phyloP scores from a whole-genome alignment of 371 early-diverging fungal genomes.

The Mucor irregularis region DNA sequence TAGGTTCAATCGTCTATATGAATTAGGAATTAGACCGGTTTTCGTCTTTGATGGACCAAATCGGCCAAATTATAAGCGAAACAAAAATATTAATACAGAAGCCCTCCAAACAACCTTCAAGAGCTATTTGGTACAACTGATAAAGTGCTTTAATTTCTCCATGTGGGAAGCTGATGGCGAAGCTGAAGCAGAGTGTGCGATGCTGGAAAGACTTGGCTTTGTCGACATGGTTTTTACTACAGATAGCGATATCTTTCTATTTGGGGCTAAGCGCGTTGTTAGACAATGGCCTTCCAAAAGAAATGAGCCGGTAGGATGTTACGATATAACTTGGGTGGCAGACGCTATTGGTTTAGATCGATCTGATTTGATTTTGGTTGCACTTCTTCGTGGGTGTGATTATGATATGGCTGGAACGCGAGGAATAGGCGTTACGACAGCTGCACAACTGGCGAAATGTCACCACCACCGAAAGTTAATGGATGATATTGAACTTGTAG shows the following conservation, averaged over 20 bases:
- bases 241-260: slow-evolving; percentile 41
- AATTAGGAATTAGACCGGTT: slow-evolving; percentile 38
- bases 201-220: slow-evolving; percentile 29
- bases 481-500: slow-evolving; percentile 14
- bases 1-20: slow-evolving; percentile 32
- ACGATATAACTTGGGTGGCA: slow-evolving; percentile 28
- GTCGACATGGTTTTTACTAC: slow-evolving; percentile 41
- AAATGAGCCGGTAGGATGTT: slow-evolving; percentile 17
- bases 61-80: slow-evolving; percentile 35
- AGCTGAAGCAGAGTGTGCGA: slow-evolving; percentile 50
- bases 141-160: slow-evolving; percentile 28
- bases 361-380: slow-evolving; percentile 45
- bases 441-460: slow-evolving; percentile 30
- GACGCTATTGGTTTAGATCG: slow-evolving; percentile 27
- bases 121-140: slow-evolving; percentile 9
- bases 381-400: slow-evolving; percentile 37
- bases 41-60: slow-evolving; percentile 46
- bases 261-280: slow-evolving; percentile 39
- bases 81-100: slow-evolving; percentile 17
- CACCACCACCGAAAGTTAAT: slow-evolving; percentile 21
- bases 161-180: slow-evolving; percentile 44
- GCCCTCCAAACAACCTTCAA: slow-evolving; percentile 11
- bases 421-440: slow-evolving; percentile 29
- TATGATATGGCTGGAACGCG: slow-evolving; percentile 29
- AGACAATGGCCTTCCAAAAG: slow-evolving; percentile 30